Evolutionary conservation across 345 rosid genomes (phyloP).

Genomic region (Populus alba): DNA sequence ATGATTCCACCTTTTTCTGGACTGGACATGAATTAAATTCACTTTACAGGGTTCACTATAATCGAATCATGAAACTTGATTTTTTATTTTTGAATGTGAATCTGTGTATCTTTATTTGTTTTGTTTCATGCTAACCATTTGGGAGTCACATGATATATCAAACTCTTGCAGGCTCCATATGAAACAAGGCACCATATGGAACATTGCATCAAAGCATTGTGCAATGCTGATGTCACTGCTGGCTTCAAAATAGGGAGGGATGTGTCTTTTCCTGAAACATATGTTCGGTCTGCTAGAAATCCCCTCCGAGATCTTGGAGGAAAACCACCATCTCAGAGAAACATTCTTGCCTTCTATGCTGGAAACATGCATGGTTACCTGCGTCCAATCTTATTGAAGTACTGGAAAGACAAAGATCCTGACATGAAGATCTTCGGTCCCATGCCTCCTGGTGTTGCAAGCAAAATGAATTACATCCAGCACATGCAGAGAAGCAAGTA

Average conservation of each 20-base stretch:
- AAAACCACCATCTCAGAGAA: conserved; percentile 63
- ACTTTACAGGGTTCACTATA: too few relatives aligned
- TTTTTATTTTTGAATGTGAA: not conserved
- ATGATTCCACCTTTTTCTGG: not conserved
- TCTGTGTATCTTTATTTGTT: not conserved
- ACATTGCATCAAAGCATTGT: conserved; percentile 85
- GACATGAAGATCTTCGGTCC: conserved; percentile 76
- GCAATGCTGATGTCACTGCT: conserved; percentile 85
- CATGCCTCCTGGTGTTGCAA: conserved; percentile 82
- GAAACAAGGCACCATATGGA: conserved; percentile 99
- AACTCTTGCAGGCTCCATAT: conserved; percentile 74
- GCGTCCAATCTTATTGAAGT: conserved; percentile 60
- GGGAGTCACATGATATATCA: not conserved
- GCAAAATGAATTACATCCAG: conserved; percentile 88
- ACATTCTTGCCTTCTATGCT: conserved; percentile 83
- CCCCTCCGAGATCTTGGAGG: conserved; percentile 92
- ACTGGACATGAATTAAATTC: too few relatives aligned
- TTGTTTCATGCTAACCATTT: not conserved
- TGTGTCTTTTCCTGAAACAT: conserved; percentile 91
- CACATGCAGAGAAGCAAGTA: conserved; percentile 93
- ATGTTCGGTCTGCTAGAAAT: conserved; percentile 81
- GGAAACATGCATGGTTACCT: conserved; percentile 84
- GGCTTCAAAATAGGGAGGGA: conserved; percentile 97
- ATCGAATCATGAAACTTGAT: too few relatives aligned
- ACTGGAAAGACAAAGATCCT: conserved; percentile 87